phyloP scores from a whole-genome alignment of 2,329 filamentous ascomycete genomes.

The Aschersonia sp. region DNA sequence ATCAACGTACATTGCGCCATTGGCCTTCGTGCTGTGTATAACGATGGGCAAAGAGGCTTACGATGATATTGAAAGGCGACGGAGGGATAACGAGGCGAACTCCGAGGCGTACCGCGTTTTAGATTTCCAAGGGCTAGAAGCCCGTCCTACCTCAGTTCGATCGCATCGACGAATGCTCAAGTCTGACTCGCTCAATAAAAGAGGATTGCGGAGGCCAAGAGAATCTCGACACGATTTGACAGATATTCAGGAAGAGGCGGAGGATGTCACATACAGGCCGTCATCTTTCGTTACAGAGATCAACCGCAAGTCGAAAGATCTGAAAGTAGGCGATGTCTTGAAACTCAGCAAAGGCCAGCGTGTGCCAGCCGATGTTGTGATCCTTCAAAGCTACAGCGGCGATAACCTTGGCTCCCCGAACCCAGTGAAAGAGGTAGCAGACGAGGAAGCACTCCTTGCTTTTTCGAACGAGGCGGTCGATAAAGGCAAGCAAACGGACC shows the following conservation, averaged over 20 bases:
- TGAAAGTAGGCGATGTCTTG: constrained; percentile 91
- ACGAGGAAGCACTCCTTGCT: constrained; percentile 27
- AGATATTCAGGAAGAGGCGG: constrained; percentile 58
- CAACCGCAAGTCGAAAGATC: constrained; percentile 68
- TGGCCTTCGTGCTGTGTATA: constrained; percentile 83
- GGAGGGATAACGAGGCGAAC: constrained; percentile 87
- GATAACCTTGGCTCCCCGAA: constrained; percentile 27
- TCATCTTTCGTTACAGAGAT: constrained; percentile 48
- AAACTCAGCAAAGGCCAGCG: constrained; percentile 86
- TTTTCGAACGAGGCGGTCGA: constrained; percentile 20
- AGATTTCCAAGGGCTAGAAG: constrained; percentile 46
- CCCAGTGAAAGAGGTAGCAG: constrained; percentile 15
- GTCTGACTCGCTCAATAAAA: constrained; percentile 19
- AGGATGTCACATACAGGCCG: constrained; percentile 19
- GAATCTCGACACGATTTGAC: constrained; percentile 28
- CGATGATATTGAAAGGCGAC: constrained; percentile 77
- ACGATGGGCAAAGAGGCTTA: constrained; percentile 92
- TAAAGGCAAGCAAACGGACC: constrained; percentile 20
- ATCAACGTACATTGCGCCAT: constrained; percentile 81
- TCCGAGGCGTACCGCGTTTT: constrained; percentile 76
- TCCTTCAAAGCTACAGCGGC: constrained; percentile 64
- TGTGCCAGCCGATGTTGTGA: constrained; percentile 86
- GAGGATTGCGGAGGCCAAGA: constrained; percentile 15
- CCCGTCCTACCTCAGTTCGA: constrained; percentile 23
- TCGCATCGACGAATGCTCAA: constrained; percentile 23